Percentiles rank a stretch among this genome's conserved stretches.
Evolutionary conservation across 129 eudicot species (phyloP).

Genomic region (Flaveria brownii): DNA sequence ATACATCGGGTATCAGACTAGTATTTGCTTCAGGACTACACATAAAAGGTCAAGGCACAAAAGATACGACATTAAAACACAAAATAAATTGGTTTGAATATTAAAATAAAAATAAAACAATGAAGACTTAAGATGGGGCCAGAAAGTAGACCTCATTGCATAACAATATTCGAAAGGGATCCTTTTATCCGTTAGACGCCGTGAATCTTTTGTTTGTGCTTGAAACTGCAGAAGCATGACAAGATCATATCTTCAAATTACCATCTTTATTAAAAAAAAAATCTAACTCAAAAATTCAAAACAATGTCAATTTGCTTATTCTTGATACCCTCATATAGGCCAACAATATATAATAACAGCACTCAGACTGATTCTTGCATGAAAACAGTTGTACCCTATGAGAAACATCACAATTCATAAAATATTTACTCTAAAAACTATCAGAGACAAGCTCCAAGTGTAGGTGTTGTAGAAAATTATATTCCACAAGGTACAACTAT

Average conservation of each 20-base stretch:
- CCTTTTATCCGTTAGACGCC: slow-evolving; percentile 62
- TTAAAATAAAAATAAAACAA: slow-evolving; percentile 4
- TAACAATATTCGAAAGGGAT: slow-evolving; percentile 87
- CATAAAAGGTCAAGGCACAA: slow-evolving; percentile 18
- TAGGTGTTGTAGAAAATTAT: neutral
- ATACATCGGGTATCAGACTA: slow-evolving; percentile 57
- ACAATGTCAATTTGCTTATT: no score
- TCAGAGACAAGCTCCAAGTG: no score
- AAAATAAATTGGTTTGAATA: neutral
- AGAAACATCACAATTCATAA: no score
- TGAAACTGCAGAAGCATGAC: slow-evolving; percentile 54
- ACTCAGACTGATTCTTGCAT: no score
- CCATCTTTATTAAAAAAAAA: neutral
- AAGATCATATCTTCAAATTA: slow-evolving; percentile 12
- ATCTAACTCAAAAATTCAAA: neutral
- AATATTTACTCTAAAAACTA: no score
- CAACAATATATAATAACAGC: no score
- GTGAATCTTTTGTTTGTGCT: slow-evolving; percentile 54
- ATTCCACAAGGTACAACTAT: neutral
- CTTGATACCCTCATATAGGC: no score
- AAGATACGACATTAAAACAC: slow-evolving; percentile 15
- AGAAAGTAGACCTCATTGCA: slow-evolving; percentile 62
- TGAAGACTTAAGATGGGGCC: slow-evolving; percentile 13
- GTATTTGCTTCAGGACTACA: slow-evolving; percentile 59
- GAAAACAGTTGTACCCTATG: no score